These are phyloP conservation scores for Aspergillus egyptiacus DNA, from an alignment of 495 filamentous ascomycete genomes.

Conservation along the genomic window DNA sequence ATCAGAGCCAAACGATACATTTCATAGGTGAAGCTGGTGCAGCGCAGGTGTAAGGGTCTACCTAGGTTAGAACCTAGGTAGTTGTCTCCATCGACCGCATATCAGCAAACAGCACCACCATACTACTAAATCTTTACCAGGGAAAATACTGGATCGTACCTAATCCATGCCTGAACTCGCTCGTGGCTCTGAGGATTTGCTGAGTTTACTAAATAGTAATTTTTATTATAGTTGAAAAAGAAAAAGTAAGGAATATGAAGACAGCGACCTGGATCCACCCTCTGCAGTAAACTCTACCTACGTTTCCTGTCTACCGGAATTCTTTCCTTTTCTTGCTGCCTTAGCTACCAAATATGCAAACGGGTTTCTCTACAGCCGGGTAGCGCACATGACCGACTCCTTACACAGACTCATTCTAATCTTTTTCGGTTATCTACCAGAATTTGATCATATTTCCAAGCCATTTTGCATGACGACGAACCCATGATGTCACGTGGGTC, in stretches of 20 bases:
- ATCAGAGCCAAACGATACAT: neutral
- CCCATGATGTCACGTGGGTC: slow-evolving; percentile 28
- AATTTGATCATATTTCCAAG: neutral
- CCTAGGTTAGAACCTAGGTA: too few species aligned
- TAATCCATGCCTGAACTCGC: slow-evolving; percentile 1
- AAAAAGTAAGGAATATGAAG: too few species aligned
- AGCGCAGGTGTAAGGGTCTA: too few species aligned
- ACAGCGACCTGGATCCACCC: too few species aligned
- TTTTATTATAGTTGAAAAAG: too few species aligned
- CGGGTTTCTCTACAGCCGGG: too few species aligned
- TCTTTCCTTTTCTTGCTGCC: too few species aligned
- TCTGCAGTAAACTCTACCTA: too few species aligned
- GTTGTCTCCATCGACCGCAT: slow-evolving; percentile 13
- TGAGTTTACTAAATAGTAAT: slow-evolving; percentile 4
- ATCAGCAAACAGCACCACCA: slow-evolving; percentile 21
- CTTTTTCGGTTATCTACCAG: neutral
- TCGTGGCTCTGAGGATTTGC: too few species aligned
- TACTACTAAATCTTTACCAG: slow-evolving; percentile 14
- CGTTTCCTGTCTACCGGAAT: too few species aligned
- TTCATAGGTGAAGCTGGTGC: neutral
- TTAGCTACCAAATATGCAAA: too few species aligned
- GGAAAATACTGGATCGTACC: slow-evolving; percentile 17
- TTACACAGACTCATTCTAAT: neutral
- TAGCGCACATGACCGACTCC: too few species aligned
- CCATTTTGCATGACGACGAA: neutral